A percentile compares a stretch with the other conserved stretches of the same genome.
These are phyloP conservation scores for Ceratocystis colombiana DNA, from an alignment of 2,329 filamentous ascomycete genomes.

Conservation along the genomic window DNA sequence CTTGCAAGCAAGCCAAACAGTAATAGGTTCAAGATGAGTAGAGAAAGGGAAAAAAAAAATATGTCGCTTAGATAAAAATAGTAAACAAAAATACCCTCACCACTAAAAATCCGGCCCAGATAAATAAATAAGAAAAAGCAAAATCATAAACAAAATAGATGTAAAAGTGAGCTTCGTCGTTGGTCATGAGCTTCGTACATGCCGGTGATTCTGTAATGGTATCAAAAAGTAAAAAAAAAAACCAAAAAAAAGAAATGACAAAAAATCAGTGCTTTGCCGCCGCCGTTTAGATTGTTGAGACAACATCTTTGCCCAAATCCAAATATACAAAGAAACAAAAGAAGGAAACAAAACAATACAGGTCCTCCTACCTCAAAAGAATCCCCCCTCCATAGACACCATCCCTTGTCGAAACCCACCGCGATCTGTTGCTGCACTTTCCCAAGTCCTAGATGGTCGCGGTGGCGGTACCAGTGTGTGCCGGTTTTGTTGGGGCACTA, in stretches of 20 bases:
- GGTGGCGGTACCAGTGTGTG: conserved; percentile 21
- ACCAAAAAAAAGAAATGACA: conserved; percentile 8
- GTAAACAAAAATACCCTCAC: not conserved
- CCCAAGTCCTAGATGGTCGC: conserved; percentile 18
- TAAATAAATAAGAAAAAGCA: not conserved
- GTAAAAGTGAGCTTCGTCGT: not conserved
- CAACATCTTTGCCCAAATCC: not conserved
- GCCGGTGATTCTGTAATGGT: conserved; percentile 17
- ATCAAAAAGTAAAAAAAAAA: conserved; percentile 20
- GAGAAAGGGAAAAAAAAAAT: not conserved
- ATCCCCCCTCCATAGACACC: conserved; percentile 19
- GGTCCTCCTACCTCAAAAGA: conserved; percentile 16
- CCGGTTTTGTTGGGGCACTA: conserved; percentile 1
- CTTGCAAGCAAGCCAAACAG: too few relatives aligned
- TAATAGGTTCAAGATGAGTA: not conserved
- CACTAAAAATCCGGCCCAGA: conserved; percentile 4
- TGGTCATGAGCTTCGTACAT: conserved; percentile 20
- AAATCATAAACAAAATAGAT: not conserved
- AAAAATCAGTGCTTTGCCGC: conserved; percentile 25
- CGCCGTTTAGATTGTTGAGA: conserved; percentile 14
- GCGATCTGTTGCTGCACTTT: conserved; percentile 12
- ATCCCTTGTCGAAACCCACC: conserved; percentile 15
- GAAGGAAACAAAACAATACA: conserved; percentile 10
- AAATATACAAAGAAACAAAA: conserved; percentile 17
- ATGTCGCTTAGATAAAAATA: not conserved